Evolutionary conservation across 352 stramenopile species (phyloP), one percentile per base, ranked within the genome.

Genomic region (Phytophthora pluvialis): DNA sequence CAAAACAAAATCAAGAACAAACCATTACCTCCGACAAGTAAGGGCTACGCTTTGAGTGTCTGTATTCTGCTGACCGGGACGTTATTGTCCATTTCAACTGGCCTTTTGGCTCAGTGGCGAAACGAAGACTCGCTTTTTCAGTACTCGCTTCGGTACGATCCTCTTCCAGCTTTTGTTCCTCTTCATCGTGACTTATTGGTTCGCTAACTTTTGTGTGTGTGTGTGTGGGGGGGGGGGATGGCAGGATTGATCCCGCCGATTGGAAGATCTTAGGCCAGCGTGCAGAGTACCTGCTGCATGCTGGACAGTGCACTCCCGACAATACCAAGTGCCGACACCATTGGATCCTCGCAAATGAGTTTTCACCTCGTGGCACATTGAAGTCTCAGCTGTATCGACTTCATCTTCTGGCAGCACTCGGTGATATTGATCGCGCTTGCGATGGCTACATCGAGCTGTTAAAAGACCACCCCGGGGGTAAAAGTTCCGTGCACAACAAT

Each of bases 221-320:
- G 7, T n/a, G n/a, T n/a, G n/a, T n/a, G n/a, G n/a, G n/a, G n/a
- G n/a, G n/a, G n/a, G 3, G 31, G 10, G 10, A 12, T 35, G 38
- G 55, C 40, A 66, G 72, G 9, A 39, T 64, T 25, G 79, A 88
- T 21, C 75, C 72, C 1, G 44, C 64, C 1, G 79, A 86, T 29
- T 88, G 79, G 79, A 71, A 75, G 28, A 58, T 77, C 8, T 53
- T 80, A n/a, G 70, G 78, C 31, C 57, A 56, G 16, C 52, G 64
- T 12, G 62, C 48, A 3, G 31, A 60, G 6, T 53, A 50, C 18
- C 29, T 70, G 10, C 10, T 49, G 12, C 35, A 36, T 43, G 32
- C 32, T 29, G 36, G 38, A 16, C 50, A 44, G 3, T 72, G 70
- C 43, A 15, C 9, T 26, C 29, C 13, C 4, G 44, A 74, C 32